These are phyloP conservation scores for Eragrostis nindensis DNA, from an alignment of 176 grass and related monocot genomes.

Conservation along the genomic window DNA sequence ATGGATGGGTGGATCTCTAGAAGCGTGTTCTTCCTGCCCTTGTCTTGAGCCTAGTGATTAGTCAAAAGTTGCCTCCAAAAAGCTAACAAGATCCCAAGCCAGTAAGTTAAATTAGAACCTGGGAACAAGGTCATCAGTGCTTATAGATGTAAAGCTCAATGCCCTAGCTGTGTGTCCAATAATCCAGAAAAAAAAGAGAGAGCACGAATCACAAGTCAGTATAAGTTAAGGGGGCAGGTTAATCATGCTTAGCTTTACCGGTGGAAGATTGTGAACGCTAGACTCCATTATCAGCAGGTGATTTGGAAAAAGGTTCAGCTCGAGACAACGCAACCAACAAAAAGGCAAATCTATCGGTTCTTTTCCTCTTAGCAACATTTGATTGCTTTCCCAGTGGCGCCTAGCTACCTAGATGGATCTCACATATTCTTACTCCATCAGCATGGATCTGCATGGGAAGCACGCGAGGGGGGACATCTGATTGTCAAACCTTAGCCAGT, in stretches of 20 bases:
- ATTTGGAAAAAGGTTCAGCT: conserved; percentile 23
- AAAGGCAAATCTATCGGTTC: conserved; percentile 37
- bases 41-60: conserved; percentile 47
- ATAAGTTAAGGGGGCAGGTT: conserved; percentile 39
- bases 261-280: conserved; percentile 18
- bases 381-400: conserved; percentile 39
- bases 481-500: conserved; percentile 35
- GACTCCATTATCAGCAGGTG: conserved; percentile 6
- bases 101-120: conserved; percentile 47
- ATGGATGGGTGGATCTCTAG: conserved; percentile 16
- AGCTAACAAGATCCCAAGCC: conserved; percentile 50
- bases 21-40: conserved; percentile 5
- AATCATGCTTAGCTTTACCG: conserved; percentile 43
- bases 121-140: conserved; percentile 27
- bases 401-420: conserved; percentile 52
- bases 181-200: conserved; percentile 29
- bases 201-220: conserved; percentile 38
- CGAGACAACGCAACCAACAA: conserved; percentile 56
- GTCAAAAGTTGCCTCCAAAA: conserved; percentile 37
- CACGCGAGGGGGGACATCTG: conserved; percentile 29
- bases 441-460: conserved; percentile 25
- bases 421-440: not conserved
- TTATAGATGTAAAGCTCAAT: conserved; percentile 44
- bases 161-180: conserved; percentile 22
- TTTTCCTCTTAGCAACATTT: conserved; percentile 33